Evolutionary conservation across 176 grass and related monocot species (phyloP).

Genomic region (Elymus sibiricus): DNA sequence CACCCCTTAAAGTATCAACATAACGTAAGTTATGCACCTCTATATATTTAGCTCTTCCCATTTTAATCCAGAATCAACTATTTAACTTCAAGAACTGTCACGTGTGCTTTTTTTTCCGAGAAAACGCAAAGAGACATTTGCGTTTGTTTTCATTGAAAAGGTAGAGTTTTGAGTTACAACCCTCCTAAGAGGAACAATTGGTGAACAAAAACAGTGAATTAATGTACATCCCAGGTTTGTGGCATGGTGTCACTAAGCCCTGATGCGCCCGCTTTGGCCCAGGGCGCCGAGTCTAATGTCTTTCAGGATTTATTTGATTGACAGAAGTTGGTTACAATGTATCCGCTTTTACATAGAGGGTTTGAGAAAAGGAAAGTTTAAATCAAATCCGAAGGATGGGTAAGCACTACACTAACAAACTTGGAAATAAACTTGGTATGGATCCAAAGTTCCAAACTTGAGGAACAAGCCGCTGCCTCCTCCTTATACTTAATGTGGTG

Average conservation of each 20-base stretch:
- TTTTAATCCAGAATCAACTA: too few relatives aligned
- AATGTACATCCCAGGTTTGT: too few relatives aligned
- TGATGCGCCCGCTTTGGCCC: too few relatives aligned
- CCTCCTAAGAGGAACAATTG: too few relatives aligned
- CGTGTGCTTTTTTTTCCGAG: too few relatives aligned
- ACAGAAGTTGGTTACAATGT: background rate
- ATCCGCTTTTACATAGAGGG: background rate
- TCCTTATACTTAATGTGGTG: background rate
- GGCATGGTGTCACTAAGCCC: too few relatives aligned
- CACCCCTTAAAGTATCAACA: constrained; percentile 13
- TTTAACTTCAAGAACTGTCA: too few relatives aligned
- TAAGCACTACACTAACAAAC: background rate
- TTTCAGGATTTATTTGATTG: background rate
- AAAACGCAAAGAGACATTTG: too few relatives aligned
- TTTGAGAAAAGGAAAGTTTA: background rate
- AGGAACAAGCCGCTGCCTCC: background rate
- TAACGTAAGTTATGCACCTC: constrained; percentile 1
- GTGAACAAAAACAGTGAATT: too few relatives aligned
- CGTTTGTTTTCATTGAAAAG: too few relatives aligned
- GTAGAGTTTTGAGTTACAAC: too few relatives aligned
- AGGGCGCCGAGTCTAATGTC: too few relatives aligned
- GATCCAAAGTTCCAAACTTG: background rate
- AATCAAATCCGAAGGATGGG: background rate
- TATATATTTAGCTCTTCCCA: background rate
- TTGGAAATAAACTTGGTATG: constrained; percentile 5